These are phyloP conservation scores for Chalciporus chontae DNA, from an alignment of 768 basidiomycete species.

Conservation along the genomic window DNA sequence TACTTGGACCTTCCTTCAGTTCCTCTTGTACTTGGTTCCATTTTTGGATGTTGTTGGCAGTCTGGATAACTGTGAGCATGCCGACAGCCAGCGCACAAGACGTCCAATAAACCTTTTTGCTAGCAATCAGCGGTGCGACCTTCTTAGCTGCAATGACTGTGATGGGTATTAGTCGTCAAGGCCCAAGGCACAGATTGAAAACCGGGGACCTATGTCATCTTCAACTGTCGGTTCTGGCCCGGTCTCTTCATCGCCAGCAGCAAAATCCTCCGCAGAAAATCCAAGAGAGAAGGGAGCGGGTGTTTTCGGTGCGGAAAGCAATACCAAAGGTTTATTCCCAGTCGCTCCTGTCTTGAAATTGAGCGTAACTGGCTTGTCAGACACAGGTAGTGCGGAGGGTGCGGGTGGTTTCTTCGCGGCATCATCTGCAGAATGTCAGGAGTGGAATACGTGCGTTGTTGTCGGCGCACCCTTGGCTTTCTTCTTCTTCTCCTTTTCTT, in stretches of 20 bases:
- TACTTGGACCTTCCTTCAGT: constrained; percentile 48
- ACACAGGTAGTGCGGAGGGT: constrained; percentile 68
- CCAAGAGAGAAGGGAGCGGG: constrained; percentile 48
- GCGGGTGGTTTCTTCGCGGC: constrained; percentile 38
- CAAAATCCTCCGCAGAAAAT: constrained; percentile 66
- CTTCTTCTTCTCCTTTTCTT: constrained; percentile 59
- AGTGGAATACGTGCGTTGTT: neutral
- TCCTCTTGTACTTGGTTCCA: constrained; percentile 97
- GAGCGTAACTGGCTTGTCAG: constrained; percentile 77
- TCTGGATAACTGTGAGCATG: constrained; percentile 44
- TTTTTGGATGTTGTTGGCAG: constrained; percentile 86
- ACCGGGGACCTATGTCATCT: constrained; percentile 41
- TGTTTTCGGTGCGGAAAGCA: constrained; percentile 27
- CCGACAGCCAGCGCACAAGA: neutral
- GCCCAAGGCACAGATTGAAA: neutral
- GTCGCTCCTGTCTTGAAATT: constrained; percentile 53
- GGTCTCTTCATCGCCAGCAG: constrained; percentile 35
- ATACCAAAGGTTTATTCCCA: constrained; percentile 17
- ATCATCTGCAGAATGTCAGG: constrained; percentile 30
- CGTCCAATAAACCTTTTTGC: constrained; percentile 64
- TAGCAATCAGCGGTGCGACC: constrained; percentile 78
- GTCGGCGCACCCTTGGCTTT: constrained; percentile 46
- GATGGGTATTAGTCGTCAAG: constrained; percentile 7
- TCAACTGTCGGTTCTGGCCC: constrained; percentile 43
- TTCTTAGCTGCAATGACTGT: constrained; percentile 55